phyloP scores from a whole-genome alignment of 306 rosid genomes.

The Senna siamea region DNA sequence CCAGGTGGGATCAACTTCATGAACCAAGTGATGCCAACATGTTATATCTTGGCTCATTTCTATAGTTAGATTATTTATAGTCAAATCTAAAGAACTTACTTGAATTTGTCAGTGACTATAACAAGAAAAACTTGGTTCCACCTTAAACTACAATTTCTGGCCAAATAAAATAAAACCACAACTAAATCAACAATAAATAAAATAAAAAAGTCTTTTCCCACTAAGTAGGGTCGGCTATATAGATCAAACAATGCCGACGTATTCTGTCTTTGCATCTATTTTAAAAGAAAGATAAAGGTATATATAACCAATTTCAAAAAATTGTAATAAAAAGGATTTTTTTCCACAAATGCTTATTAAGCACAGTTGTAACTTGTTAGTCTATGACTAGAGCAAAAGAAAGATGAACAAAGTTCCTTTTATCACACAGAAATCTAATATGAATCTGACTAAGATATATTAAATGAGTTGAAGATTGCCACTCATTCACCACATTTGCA shows the following conservation, averaged over 20 bases:
- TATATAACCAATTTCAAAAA: too few species aligned
- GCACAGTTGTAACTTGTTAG: neutral
- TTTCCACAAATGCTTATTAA: neutral
- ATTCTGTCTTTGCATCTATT: too few species aligned
- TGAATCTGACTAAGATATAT: neutral
- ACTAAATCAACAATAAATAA: neutral
- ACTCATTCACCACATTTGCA: neutral
- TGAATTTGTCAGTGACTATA: neutral
- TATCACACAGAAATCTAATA: neutral
- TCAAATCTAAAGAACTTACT: too few species aligned
- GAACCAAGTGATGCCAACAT: too few species aligned
- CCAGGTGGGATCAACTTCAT: too few species aligned
- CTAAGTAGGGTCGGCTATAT: too few species aligned
- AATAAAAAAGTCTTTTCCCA: too few species aligned
- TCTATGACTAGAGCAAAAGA: conserved; percentile 5
- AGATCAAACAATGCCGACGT: too few species aligned
- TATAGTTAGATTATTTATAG: too few species aligned
- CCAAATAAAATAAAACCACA: neutral
- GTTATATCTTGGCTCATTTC: too few species aligned
- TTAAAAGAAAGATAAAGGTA: too few species aligned
- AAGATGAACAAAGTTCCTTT: neutral
- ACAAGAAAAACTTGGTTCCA: neutral
- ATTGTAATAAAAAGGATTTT: too few species aligned
- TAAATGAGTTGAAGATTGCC: conserved; percentile 1
- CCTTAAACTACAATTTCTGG: neutral